Base-by-base conservation (phyloP, 768 basidiomycete species). In the Calocera viscosa region DNA sequence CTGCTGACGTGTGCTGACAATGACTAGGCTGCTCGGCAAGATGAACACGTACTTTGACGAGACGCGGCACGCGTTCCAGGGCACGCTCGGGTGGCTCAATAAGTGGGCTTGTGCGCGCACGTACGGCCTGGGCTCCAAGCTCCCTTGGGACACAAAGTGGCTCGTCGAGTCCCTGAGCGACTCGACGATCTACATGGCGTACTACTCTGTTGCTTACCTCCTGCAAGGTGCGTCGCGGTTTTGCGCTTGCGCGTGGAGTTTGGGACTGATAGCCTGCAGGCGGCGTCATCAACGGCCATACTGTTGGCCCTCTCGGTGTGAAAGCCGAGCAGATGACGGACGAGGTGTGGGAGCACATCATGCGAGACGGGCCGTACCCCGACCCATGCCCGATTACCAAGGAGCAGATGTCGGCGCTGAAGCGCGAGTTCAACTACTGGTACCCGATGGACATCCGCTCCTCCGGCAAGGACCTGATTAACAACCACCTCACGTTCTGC, bases 21-120 rank as follows among this genome's bases (percentile, higher is more conserved):
- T 14, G 26, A 16, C 14, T 47, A 96, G 93, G 69, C 78, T 92
- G 68, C 77, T 97, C 72, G 83, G 82, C 8, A 83, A 80, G 72
- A 94, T 98, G 94, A 85, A 96, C 76, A 87, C 91, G 2, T 97
- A 93, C 80, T 84, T 86, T 33, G 74, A 80, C n/a, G 96, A 98
- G 79, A 97, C 95, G 0, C 84, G 94, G 33, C 86, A 99, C 77
- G 84, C 82, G 1, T 98, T 98, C 73, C 91, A 96, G 76, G 87
- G 86, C 69, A 91, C 90, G 7, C 80, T 99, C 73, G 88, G 84
- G 64, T 99, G 96, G 96, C 79, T 99, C 78, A 93, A 93, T 73
- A 84, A 99, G 76, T 99, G 96, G 96, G 96, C 96, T 1, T 99
- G 96, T 76, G 95, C 96, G n/a, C 84, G 96, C 40, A 92, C 91